Conservation (phyloP, 345 rosid genomes). For the Alliaria petiolata region DNA sequence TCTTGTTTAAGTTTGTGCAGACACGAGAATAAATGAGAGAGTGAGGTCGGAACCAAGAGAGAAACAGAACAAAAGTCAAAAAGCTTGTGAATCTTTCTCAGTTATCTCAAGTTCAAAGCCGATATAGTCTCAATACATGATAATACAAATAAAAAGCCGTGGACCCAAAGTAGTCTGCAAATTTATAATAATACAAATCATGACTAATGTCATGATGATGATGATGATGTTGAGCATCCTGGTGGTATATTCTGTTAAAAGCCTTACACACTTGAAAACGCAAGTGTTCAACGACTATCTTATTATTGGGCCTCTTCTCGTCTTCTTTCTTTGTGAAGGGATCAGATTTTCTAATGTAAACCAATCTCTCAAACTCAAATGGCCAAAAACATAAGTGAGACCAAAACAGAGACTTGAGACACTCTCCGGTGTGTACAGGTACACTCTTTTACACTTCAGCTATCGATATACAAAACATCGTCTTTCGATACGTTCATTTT, state of each 20-base stretch:
- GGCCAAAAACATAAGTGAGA: background rate
- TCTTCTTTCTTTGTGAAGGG: constrained; percentile 2
- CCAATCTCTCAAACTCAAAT: constrained; percentile 11
- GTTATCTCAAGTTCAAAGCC: background rate
- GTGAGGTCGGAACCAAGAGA: background rate
- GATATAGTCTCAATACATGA: background rate
- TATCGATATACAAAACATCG: constrained; percentile 46
- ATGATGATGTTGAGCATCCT: constrained; percentile 2
- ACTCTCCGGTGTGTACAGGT: background rate
- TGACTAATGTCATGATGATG: background rate
- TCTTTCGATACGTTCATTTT: constrained; percentile 72
- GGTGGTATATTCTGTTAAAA: background rate
- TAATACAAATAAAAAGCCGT: constrained; percentile 1
- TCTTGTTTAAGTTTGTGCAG: too few relatives aligned
- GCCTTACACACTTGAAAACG: background rate
- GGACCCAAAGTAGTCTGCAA: background rate
- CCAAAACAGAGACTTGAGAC: constrained; percentile 20
- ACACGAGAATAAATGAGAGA: too few relatives aligned
- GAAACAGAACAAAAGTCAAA: background rate
- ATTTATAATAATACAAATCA: background rate
- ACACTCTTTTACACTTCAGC: constrained; percentile 16
- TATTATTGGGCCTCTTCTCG: background rate
- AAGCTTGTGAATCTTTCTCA: background rate
- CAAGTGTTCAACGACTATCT: background rate
- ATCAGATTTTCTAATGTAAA: background rate